Conservation (phyloP, 176 grass and related monocot species). For the Aegilops sharonensis region DNA sequence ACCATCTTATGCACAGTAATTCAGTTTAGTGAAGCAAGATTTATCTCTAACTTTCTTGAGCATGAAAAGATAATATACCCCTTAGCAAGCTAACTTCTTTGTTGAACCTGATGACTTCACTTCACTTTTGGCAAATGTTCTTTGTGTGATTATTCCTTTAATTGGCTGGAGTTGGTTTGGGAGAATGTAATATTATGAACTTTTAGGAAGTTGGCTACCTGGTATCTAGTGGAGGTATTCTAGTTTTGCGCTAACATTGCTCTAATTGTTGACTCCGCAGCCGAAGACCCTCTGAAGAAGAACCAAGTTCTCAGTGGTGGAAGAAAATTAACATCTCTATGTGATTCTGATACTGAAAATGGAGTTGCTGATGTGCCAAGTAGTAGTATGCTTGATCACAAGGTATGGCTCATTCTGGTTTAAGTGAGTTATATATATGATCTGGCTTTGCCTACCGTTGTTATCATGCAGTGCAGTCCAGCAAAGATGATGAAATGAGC, state of each 20-base stretch:
- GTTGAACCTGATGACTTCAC: slow-evolving; percentile 1
- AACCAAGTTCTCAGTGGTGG: slow-evolving; percentile 1
- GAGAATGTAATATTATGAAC: background rate
- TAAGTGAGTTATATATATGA: background rate
- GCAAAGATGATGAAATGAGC: background rate
- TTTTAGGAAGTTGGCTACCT: background rate
- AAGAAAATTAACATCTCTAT: slow-evolving; percentile 28
- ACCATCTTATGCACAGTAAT: background rate
- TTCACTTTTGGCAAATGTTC: background rate
- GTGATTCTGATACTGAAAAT: slow-evolving; percentile 38
- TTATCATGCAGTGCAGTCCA: background rate
- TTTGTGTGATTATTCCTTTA: background rate
- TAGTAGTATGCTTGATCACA: slow-evolving; percentile 4
- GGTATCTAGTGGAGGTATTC: background rate
- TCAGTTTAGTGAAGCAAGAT: background rate
- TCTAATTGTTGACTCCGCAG: slow-evolving; percentile 28
- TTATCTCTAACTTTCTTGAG: background rate
- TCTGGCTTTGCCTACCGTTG: background rate
- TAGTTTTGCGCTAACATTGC: slow-evolving; percentile 9
- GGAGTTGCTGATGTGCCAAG: slow-evolving; percentile 20
- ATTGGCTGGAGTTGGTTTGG: background rate
- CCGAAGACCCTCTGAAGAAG: slow-evolving; percentile 27
- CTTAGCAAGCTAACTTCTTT: slow-evolving; percentile 1
- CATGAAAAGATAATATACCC: background rate
- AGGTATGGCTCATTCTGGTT: slow-evolving; percentile 26